phyloP scores from a whole-genome alignment of 2,329 filamentous ascomycete genomes.

The Paraphaeosphaeria sporulosa region DNA sequence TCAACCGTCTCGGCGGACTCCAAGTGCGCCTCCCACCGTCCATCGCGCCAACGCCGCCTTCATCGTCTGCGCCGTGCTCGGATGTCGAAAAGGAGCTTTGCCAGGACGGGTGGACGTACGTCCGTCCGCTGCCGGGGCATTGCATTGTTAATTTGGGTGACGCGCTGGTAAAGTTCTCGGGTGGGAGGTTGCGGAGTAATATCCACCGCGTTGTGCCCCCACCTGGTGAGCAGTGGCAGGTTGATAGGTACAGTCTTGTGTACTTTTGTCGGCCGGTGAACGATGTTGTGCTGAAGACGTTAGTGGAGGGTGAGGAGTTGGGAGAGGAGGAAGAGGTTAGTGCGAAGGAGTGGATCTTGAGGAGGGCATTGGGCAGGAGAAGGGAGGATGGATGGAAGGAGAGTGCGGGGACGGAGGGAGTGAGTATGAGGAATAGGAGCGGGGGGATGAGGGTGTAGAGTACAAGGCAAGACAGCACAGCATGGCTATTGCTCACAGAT shows the following conservation, averaged over 20 bases:
- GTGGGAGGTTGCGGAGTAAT: constrained; percentile 50
- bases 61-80: background rate
- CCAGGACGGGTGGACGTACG: constrained; percentile 58
- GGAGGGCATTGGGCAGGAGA: constrained; percentile 49
- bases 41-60: constrained; percentile 21
- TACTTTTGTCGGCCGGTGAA: constrained; percentile 61
- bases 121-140: constrained; percentile 59
- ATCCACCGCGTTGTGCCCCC: constrained; percentile 60
- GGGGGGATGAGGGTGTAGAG: too few relatives aligned
- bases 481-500: too few relatives aligned
- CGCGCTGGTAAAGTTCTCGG: constrained; percentile 56
- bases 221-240: constrained; percentile 53
- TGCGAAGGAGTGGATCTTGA: constrained; percentile 54
- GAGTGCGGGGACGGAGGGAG: constrained; percentile 45
- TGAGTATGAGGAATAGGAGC: constrained; percentile 15
- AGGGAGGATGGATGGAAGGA: constrained; percentile 40
- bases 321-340: constrained; percentile 44
- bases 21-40: constrained; percentile 58
- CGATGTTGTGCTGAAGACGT: constrained; percentile 31
- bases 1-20: constrained; percentile 64
- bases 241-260: constrained; percentile 59
- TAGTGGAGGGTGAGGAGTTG: constrained; percentile 37
- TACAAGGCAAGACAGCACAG: too few relatives aligned
- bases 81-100: constrained; percentile 24
- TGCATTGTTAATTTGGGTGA: constrained; percentile 60